These are phyloP conservation scores for Cladobotryum protrusum DNA, from an alignment of 2,329 filamentous ascomycete genomes.

Conservation along the genomic window DNA sequence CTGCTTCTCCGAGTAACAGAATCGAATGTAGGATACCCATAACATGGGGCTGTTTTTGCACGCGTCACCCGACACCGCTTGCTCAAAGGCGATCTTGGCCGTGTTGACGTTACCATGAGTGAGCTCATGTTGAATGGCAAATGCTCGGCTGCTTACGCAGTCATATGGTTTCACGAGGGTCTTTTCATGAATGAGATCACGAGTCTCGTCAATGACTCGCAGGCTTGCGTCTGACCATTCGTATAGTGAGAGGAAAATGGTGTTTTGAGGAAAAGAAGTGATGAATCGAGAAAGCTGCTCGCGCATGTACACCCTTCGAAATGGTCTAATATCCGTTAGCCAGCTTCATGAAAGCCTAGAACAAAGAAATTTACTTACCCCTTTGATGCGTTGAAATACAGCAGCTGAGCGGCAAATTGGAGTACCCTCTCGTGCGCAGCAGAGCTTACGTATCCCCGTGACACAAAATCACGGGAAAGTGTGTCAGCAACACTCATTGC, in stretches of 20 bases:
- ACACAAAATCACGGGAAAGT: constrained; percentile 38
- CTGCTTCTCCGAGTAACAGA: constrained; percentile 35
- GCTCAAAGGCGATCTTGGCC: constrained; percentile 45
- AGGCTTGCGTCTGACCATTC: constrained; percentile 68
- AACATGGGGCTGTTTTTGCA: constrained; percentile 36
- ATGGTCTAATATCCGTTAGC: constrained; percentile 42
- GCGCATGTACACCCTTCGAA: constrained; percentile 61
- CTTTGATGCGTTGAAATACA: constrained; percentile 59
- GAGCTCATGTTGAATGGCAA: constrained; percentile 48
- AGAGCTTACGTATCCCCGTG: constrained; percentile 27
- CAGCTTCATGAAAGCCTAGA: constrained; percentile 1
- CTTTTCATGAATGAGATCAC: constrained; percentile 54
- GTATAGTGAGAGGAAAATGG: constrained; percentile 65
- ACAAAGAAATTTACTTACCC: constrained; percentile 34
- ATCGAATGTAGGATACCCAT: constrained; percentile 47
- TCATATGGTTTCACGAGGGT: constrained; percentile 37
- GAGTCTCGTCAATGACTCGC: constrained; percentile 69
- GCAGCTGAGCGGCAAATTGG: constrained; percentile 59
- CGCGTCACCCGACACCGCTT: constrained; percentile 37
- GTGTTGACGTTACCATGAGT: constrained; percentile 43
- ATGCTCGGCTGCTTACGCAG: constrained; percentile 38
- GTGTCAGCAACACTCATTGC: constrained; percentile 36
- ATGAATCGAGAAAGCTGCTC: constrained; percentile 56
- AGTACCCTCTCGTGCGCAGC: constrained; percentile 56
- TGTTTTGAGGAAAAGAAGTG: constrained; percentile 64